Evolutionary conservation across 192 early-diverging fungal genomes (phyloP).

Genomic region (Pilobolus umbonatus): DNA sequence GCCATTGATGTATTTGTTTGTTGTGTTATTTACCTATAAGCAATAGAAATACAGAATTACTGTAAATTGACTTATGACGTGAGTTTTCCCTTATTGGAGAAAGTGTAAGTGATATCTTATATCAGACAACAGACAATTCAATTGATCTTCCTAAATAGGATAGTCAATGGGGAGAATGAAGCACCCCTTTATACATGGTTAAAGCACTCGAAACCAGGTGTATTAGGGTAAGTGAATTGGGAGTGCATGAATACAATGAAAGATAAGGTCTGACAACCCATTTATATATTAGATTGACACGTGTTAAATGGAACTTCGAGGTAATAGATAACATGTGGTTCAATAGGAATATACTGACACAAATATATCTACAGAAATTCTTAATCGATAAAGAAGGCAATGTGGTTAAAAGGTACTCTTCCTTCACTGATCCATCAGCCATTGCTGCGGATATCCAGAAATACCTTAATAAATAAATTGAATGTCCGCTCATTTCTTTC

Average conservation of each 20-base stretch:
- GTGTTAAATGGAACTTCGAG: slow-evolving; percentile 83
- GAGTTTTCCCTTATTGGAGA: slow-evolving; percentile 83
- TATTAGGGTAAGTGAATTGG: slow-evolving; percentile 10
- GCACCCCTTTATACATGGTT: slow-evolving; percentile 59
- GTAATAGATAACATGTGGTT: slow-evolving; percentile 11
- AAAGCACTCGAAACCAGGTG: slow-evolving; percentile 46
- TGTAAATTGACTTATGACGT: slow-evolving; percentile 76
- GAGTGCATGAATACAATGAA: neutral
- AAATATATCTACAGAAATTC: slow-evolving; percentile 52
- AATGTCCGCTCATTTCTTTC: slow-evolving; percentile 1
- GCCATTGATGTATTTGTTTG: slow-evolving; percentile 17
- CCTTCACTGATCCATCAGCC: slow-evolving; percentile 53
- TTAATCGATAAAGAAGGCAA: slow-evolving; percentile 61
- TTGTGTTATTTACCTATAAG: neutral
- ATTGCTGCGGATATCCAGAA: slow-evolving; percentile 58
- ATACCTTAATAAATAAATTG: slow-evolving; percentile 34
- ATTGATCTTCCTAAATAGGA: slow-evolving; percentile 22
- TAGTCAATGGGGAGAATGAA: slow-evolving; percentile 74
- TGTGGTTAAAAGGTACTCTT: slow-evolving; percentile 62
- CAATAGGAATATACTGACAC: neutral
- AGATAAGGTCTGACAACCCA: neutral
- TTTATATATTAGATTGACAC: slow-evolving; percentile 14
- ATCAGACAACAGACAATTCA: neutral
- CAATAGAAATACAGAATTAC: slow-evolving; percentile 40
- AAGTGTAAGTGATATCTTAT: slow-evolving; percentile 42